Evolutionary conservation across 768 basidiomycete species (phyloP).

Genomic region (Boletus vermiculosoides): DNA sequence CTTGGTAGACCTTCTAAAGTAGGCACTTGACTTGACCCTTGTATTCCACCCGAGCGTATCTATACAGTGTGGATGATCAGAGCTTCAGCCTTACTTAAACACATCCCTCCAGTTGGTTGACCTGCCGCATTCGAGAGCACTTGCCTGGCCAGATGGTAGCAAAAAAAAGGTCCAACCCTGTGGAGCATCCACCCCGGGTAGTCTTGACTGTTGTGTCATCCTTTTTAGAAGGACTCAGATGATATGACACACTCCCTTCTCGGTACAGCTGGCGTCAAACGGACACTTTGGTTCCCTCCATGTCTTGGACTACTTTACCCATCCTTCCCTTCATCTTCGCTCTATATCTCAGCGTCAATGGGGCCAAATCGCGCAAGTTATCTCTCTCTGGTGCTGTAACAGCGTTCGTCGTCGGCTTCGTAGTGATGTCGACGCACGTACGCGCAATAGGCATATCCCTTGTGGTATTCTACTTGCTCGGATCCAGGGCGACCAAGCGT

Average conservation of each 20-base stretch:
- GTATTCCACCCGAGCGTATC: neutral
- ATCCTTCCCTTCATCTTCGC: conserved; percentile 48
- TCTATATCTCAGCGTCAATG: conserved; percentile 60
- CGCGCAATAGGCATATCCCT: conserved; percentile 64
- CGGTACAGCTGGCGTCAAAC: no score
- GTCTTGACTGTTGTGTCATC: no score
- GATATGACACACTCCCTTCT: no score
- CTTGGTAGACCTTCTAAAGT: conserved; percentile 24
- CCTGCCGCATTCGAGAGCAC: no score
- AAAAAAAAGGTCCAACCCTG: no score
- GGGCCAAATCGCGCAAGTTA: conserved; percentile 70
- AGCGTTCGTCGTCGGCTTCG: conserved; percentile 74
- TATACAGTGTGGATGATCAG: no score
- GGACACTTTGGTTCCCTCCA: neutral
- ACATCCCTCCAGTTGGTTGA: no score
- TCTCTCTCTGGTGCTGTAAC: conserved; percentile 73
- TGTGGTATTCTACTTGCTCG: conserved; percentile 76
- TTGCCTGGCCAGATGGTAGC: no score
- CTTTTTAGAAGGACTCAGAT: no score
- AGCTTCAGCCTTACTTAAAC: no score
- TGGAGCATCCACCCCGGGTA: no score
- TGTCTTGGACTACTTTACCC: conserved; percentile 34
- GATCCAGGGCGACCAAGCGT: conserved; percentile 83
- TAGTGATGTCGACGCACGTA: conserved; percentile 66
- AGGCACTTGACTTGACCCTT: conserved; percentile 11